phyloP scores from a whole-genome alignment of 805 yeast species.

The Ogataea minuta region DNA sequence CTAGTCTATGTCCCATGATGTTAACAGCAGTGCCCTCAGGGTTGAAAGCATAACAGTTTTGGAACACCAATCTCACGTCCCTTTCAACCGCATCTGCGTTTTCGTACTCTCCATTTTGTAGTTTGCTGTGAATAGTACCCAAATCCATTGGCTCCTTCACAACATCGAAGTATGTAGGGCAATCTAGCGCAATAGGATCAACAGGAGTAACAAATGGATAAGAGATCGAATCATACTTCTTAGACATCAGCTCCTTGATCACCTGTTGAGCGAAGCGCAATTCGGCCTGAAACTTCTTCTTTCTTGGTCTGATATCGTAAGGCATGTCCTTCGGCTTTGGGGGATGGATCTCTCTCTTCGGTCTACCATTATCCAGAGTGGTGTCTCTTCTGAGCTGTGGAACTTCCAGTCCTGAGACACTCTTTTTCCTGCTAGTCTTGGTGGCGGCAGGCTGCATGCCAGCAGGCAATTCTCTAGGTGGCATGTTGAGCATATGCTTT shows the following conservation, averaged over 20 bases:
- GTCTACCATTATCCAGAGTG: slow-evolving; percentile 67
- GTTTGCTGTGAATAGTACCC: slow-evolving; percentile 75
- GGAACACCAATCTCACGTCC: slow-evolving; percentile 80
- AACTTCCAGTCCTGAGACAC: slow-evolving; percentile 44
- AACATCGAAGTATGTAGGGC: slow-evolving; percentile 85
- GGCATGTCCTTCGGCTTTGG: slow-evolving; percentile 94
- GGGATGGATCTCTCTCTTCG: slow-evolving; percentile 94
- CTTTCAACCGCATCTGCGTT: slow-evolving; percentile 82
- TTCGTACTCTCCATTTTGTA: slow-evolving; percentile 84
- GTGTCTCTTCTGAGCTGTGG: slow-evolving; percentile 75
- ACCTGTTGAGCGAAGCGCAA: slow-evolving; percentile 81
- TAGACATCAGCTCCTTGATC: slow-evolving; percentile 75
- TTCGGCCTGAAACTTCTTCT: slow-evolving; percentile 88
- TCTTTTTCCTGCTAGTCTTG: slow-evolving; percentile 31
- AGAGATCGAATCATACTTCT: slow-evolving; percentile 79
- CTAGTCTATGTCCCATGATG: slow-evolving; percentile 90
- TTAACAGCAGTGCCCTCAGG: slow-evolving; percentile 98
- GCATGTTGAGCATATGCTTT: slow-evolving; percentile 89
- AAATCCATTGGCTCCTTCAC: slow-evolving; percentile 95
- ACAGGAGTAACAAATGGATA: slow-evolving; percentile 94
- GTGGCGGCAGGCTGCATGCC: slow-evolving; percentile 25
- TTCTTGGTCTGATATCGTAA: slow-evolving; percentile 85
- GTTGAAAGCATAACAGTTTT: slow-evolving; percentile 87
- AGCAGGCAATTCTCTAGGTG: slow-evolving; percentile 52
- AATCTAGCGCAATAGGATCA: slow-evolving; percentile 89